A percentile compares a stretch with the other conserved stretches of the same genome.
Evolutionary conservation across 2,329 filamentous ascomycete genomes (phyloP).

Genomic region (Neofusicoccum laricinum): DNA sequence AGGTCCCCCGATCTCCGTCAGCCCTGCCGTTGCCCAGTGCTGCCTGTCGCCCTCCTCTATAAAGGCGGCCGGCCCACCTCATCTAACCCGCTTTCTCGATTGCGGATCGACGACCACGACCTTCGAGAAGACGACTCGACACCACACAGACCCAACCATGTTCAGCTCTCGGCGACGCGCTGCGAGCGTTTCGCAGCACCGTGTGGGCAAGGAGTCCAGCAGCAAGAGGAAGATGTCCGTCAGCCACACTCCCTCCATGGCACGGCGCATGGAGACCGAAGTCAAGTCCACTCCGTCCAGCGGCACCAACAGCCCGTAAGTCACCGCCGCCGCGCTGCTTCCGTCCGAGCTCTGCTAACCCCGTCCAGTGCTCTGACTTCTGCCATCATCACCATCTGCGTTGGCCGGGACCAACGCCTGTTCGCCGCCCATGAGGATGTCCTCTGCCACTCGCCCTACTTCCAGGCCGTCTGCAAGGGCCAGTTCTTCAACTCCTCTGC

Average conservation of each 20-base stretch:
- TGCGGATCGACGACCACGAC: background rate
- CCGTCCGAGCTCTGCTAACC: background rate
- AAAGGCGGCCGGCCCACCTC: constrained; percentile 8
- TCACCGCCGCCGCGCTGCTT: background rate
- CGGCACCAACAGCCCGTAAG: constrained; percentile 25
- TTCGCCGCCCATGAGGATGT: constrained; percentile 91
- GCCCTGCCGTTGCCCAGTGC: background rate
- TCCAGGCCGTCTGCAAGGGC: constrained; percentile 61
- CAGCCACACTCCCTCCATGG: constrained; percentile 25
- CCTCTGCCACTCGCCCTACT: constrained; percentile 75
- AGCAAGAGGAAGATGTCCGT: constrained; percentile 36
- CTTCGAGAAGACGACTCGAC: background rate
- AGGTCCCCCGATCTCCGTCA: constrained; percentile 11
- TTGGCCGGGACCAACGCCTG: constrained; percentile 78
- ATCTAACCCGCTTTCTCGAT: background rate
- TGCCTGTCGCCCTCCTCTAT: constrained; percentile 2
- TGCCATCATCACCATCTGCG: constrained; percentile 73
- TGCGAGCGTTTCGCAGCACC: constrained; percentile 38
- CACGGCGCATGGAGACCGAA: constrained; percentile 25
- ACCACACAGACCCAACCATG: constrained; percentile 26
- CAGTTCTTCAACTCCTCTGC: constrained; percentile 60
- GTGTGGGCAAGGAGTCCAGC: constrained; percentile 36
- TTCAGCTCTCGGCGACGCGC: constrained; percentile 34
- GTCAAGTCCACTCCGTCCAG: constrained; percentile 27
- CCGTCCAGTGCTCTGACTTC: constrained; percentile 25